Evolutionary conservation across 495 filamentous ascomycete genomes (phyloP), one percentile per base, ranked within the genome.

Genomic region (Niebla homalea): DNA sequence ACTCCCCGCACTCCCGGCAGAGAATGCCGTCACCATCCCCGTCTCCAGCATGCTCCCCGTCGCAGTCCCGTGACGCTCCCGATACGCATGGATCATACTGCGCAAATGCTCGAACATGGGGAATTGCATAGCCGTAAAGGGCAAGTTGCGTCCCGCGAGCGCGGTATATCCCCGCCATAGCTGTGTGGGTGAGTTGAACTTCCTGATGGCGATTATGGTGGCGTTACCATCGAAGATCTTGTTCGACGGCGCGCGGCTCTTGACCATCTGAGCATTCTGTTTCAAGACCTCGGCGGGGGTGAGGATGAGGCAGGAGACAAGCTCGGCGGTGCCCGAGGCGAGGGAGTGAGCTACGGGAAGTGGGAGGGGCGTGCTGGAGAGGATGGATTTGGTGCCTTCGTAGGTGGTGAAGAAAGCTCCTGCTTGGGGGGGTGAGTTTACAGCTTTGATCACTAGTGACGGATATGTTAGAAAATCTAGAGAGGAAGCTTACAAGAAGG

Each of bases 211-310:
- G 50, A 75, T 73, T 0, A 78, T 52, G 23, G 78, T 79, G 5
- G 71, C 65, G 55, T 65, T 68, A 4, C 46, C 48, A 26, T 57
- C 55, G 38, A 69, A 62, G 32, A 50, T 7, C 15, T 55, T 50
- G 32, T 44, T 52, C 4, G 32, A 37, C 32, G 29, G 42, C 11
- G 35, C 46, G 20, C 50, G 20, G 29, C 53, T 47, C 21, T 35
- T 39, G 6, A 73, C 49, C 59, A 93, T 82, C 63, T 96, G 89
- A 2, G 89, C 86, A 64, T 94, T 94, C 56, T 94, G 89, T 67
- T 96, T 96, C 36, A 94, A 71, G 8, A 94, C 86, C 62, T 96
- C 89, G 36, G 88, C 84, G 0, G 89, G 89, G 0, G 89, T 90
- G 37, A 94, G 75, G 45, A 96, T 83, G 23, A 82, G 67, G 60